Evolutionary conservation across 768 basidiomycete genomes (phyloP), one percentile per base, ranked within the genome.

Genomic region (Tylopilus plumbeoviolaceoides): DNA sequence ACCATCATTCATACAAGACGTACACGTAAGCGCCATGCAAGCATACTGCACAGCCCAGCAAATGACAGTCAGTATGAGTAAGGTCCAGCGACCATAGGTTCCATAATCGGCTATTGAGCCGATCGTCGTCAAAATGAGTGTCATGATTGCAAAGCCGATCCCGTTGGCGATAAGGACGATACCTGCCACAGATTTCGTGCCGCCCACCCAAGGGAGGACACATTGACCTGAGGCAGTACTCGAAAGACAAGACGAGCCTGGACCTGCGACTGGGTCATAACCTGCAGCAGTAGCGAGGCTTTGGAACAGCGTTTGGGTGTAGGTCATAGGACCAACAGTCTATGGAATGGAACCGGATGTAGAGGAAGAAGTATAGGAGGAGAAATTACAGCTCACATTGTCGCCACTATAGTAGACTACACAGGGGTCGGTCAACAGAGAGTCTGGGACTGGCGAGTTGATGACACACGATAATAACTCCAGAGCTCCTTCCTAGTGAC

Each of bases 41-140:
- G 86, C 82, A 57, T 85, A 93, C 61, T 91, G 89, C 3, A 88
- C 79, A 1, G 72, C 85, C 91, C 91, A 93, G 55, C 87, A 91
- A 31, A 92, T 73, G 41, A 82, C 68, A 0, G 90, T 92, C 10
- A 84, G 66, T 15, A 75, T 75, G 23, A 91, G 71, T n/a, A 92
- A 73, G 10, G 91, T 66, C 87, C 89, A 91, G 14, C 85, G 81
- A 18, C 88, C 89, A 59, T 91, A 89, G 21, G 57, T 68, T 11
- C 70, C 68, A 45, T 70, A 70, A 35, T 70, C 68, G 10, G 60
- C 68, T 2, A 63, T 67, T 10, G 72, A 72, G 12, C 84, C 83
- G 35, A 92, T 82, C 0, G 87, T 89, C 2, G 89, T 92, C 70
- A 92, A 90, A 44, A 91, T 81, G 31, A 78, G 56, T 0, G 90